Conservation (phyloP, 768 basidiomycete species). For the Agaricus sinodeliciosus region DNA sequence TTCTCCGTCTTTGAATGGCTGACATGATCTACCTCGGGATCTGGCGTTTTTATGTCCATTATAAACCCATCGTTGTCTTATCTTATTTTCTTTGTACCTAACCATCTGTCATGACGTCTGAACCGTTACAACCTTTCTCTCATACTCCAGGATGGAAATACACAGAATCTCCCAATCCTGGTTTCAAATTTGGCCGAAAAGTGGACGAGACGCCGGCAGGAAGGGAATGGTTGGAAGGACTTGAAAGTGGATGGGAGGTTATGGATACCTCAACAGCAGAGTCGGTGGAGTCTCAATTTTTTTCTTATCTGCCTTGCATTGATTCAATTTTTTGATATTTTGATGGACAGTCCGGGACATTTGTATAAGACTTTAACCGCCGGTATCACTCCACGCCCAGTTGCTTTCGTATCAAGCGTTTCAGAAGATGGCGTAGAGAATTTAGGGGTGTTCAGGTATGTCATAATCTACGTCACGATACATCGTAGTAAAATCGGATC, state of each 20-base stretch:
- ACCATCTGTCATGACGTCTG: background rate
- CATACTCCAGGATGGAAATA: conserved; percentile 20
- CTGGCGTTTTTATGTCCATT: no score
- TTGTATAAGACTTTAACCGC: conserved; percentile 44
- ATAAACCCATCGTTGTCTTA: no score
- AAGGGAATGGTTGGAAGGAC: conserved; percentile 37
- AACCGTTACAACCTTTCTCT: conserved; percentile 16
- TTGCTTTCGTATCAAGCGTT: conserved; percentile 64
- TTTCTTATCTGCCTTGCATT: background rate
- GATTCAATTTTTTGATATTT: background rate
- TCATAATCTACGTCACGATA: background rate
- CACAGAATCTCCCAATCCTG: conserved; percentile 30
- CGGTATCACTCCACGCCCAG: conserved; percentile 57
- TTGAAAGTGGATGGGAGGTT: conserved; percentile 32
- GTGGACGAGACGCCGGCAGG: conserved; percentile 28
- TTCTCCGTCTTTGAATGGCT: background rate
- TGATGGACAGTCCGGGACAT: conserved; percentile 12
- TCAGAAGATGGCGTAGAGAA: conserved; percentile 47
- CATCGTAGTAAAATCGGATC: background rate
- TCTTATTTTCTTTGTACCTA: background rate
- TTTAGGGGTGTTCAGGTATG: conserved; percentile 51
- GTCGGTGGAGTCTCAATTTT: background rate
- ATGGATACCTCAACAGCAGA: conserved; percentile 28
- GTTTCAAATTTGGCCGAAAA: conserved; percentile 30
- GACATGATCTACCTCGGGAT: background rate